Evolutionary conservation across 139 green algal species (phyloP).

Genomic region (Nannochloris sp.): DNA sequence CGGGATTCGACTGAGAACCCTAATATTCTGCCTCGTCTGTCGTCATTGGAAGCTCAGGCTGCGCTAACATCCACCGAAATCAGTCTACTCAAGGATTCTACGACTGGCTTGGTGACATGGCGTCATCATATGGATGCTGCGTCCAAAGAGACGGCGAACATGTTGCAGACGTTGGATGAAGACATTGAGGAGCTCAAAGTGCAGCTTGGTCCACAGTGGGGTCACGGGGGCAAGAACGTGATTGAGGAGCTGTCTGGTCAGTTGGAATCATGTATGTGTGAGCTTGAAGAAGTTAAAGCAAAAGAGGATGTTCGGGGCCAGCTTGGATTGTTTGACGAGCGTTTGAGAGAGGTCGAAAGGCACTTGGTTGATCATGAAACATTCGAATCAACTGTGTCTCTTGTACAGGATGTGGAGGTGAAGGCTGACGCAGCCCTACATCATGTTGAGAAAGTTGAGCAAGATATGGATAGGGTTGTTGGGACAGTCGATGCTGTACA

Average conservation of each 20-base stretch:
- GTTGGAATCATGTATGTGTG: background rate
- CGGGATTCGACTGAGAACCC: background rate
- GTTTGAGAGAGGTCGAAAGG: slow-evolving; percentile 1
- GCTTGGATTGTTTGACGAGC: background rate
- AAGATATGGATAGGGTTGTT: background rate
- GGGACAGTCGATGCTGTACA: background rate
- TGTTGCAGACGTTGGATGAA: background rate
- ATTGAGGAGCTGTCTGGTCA: background rate
- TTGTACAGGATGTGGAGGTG: slow-evolving; percentile 4
- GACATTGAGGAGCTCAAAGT: slow-evolving; percentile 5
- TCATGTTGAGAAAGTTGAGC: background rate
- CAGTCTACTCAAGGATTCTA: background rate
- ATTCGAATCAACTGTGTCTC: background rate
- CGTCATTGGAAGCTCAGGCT: slow-evolving; percentile 3
- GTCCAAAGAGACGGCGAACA: background rate
- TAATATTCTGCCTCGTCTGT: background rate
- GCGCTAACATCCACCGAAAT: background rate
- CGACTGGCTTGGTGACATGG: background rate
- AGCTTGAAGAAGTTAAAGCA: background rate
- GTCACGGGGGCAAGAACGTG: background rate
- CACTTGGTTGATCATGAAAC: background rate
- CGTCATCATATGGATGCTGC: background rate
- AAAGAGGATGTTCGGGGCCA: background rate
- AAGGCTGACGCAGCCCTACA: background rate
- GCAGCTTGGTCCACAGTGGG: background rate